Base-by-base conservation (phyloP, 163 green algal species). In the Volvox carteri region DNA sequence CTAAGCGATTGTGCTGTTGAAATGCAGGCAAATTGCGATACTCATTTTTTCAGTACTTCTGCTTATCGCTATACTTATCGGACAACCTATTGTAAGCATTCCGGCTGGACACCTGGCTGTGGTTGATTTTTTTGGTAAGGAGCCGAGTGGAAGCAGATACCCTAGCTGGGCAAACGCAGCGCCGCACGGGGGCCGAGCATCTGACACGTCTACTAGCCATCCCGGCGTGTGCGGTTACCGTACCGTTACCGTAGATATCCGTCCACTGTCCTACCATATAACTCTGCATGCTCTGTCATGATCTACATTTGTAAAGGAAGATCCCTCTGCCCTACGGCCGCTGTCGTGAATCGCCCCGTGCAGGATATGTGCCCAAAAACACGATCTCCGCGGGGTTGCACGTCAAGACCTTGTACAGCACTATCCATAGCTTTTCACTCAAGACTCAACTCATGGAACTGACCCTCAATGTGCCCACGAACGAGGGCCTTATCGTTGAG, bases 401-500 rank as follows among this genome's bases (percentile, higher is more conserved):
- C 62, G 6, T 74, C 28, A 74, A 74, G 62, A 74, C 30, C 6
- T 30, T 44, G 7, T 74, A 33, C n/a, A 30, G 30, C n/a, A 42
- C 9, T 30, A 30, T 74, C 30, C 62, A 74, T 16, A 44, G 18
- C 62, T 54, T 56, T 37, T 56, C 39, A 9, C 37, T 78, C 35
- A 54, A 54, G 12, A 78, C 68, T 3, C 68, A 78, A 37, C 37
- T 78, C 28, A 33, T 78, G 68, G 37, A 78, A 37, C 39, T 78
- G 68, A 78, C 39, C 4, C 62, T 74, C 28, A 74, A 74, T 44
- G 62, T 74, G 62, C 62, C 62, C 62, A 74, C 62, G 6, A 74
- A 16, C 30, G 62, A 74, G 62, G 62, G 62, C 4, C 62, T 74
- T 16, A 74, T 74, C n/a, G 62, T 74, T 8, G 62, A 74, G 62